Conservation (phyloP, 2,329 filamentous ascomycete species). For the Penicillium sp. region DNA sequence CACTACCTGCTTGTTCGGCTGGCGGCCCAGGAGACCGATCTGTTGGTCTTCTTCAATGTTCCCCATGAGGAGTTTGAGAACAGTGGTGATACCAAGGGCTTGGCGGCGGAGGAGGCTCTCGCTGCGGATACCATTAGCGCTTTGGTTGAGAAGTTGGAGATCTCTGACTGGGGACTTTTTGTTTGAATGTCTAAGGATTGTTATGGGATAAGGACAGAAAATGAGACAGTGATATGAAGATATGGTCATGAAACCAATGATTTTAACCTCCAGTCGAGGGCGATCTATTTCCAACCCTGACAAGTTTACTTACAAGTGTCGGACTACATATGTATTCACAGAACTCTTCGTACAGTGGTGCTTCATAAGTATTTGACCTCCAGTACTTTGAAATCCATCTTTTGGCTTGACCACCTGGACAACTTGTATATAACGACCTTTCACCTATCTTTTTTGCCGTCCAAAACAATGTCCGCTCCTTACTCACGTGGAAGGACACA, state of each 20-base stretch:
- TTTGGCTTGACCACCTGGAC: too few species aligned
- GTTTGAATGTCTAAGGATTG: slow-evolving; percentile 22
- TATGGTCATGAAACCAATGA: background rate
- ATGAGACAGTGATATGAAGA: background rate
- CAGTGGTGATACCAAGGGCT: slow-evolving; percentile 68
- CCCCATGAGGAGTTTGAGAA: slow-evolving; percentile 76
- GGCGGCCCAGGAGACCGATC: slow-evolving; percentile 73
- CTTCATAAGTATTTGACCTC: too few species aligned
- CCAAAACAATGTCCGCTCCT: too few species aligned
- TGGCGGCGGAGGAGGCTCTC: slow-evolving; percentile 65
- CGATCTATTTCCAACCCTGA: background rate
- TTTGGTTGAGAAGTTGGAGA: slow-evolving; percentile 72
- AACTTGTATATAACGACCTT: too few species aligned
- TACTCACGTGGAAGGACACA: too few species aligned
- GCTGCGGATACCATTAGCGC: slow-evolving; percentile 35
- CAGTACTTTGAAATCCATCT: too few species aligned
- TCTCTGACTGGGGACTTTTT: slow-evolving; percentile 82
- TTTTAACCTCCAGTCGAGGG: background rate
- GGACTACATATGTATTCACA: too few species aligned
- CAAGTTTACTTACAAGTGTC: too few species aligned
- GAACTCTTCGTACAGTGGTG: too few species aligned
- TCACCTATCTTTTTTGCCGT: too few species aligned
- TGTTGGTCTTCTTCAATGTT: slow-evolving; percentile 85
- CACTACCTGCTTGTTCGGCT: slow-evolving; percentile 77
- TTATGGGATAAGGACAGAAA: background rate